These are phyloP conservation scores for Leishmania braziliensis DNA, from an alignment of 208 protist genomes.

Conservation along the genomic window DNA sequence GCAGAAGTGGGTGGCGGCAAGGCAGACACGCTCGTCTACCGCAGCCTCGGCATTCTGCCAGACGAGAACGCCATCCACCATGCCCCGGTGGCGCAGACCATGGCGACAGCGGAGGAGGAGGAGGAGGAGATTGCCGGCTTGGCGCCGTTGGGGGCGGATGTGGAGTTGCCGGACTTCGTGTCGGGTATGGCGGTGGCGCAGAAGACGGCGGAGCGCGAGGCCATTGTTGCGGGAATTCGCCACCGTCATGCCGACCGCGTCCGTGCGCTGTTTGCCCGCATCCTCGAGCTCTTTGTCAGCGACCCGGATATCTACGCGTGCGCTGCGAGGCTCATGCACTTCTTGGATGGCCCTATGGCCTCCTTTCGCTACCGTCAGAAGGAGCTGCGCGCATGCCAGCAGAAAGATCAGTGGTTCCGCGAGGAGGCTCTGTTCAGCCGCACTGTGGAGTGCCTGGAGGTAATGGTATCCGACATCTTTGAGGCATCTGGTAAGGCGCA, in stretches of 20 bases:
- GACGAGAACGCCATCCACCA: constrained; percentile 42
- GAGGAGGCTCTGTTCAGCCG: constrained; percentile 50
- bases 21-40: constrained; percentile 28
- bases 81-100: constrained; percentile 25
- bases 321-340: constrained; percentile 60
- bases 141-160: constrained; percentile 41
- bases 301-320: constrained; percentile 85
- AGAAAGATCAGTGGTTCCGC: constrained; percentile 87
- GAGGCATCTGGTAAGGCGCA: constrained; percentile 38
- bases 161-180: constrained; percentile 16
- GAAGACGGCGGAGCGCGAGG: constrained; percentile 17
- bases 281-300: constrained; percentile 79
- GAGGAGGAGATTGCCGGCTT: constrained; percentile 28
- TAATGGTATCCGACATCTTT: constrained; percentile 45
- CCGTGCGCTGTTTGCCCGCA: constrained; percentile 62
- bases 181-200: background rate
- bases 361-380: constrained; percentile 72
- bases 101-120: constrained; percentile 19
- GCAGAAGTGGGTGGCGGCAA: constrained; percentile 18
- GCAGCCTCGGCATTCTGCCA: constrained; percentile 30
- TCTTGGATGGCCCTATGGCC: constrained; percentile 75
- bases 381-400: constrained; percentile 80
- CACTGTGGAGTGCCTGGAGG: constrained; percentile 64
- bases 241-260: constrained; percentile 72
- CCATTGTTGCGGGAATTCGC: constrained; percentile 31